Evolutionary conservation across 2,329 filamentous ascomycete species (phyloP), one percentile per base, ranked within the genome.

Genomic region (Colletotrichum orbiculare): DNA sequence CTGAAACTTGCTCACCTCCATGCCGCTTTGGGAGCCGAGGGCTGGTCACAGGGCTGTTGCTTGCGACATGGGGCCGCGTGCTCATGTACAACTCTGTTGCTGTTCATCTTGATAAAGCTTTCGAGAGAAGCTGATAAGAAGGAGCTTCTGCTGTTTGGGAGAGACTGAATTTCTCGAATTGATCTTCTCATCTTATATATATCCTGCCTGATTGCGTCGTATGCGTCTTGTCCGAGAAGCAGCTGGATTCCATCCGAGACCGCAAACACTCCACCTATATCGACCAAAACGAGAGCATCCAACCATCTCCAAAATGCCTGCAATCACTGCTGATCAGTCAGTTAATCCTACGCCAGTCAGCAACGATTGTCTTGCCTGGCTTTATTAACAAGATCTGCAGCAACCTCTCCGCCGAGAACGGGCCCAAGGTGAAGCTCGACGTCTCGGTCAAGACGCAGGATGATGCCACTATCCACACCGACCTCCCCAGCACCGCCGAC

Each of bases 401-500:
- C 35, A 42, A 17, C 11, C 25, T 52, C 9, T 15, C 62, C 10
- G 52, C 47, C 35, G 46, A 49, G 62, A 54, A 35, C 42, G 43
- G 42, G 17, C 52, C 56, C 9, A 62, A 54, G 54, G n/a, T 37
- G 5, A 37, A 56, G 41, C 42, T 58, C 25, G 38, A 55, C 2
- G 33, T 38, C 25, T 56, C 43, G 7, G 7, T 9, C 41, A 41
- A 35, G 12, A 25, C 60, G 8, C 57, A 56, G 4, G 15, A 39
- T 5, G 15, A 39, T 5, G 25, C 12, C n/a, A 4, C 38, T 5
- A 5, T 25, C 13, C 12, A 35, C 17, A 37, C 35, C 34, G 34
- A 58, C 11, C 60, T 73, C 64, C 73, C 73, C 8, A 63, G 35
- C n/a, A 42, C 60, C 2, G 64, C 66, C 11, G 68, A 73, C 17